Base-by-base conservation (phyloP, 192 early-diverging fungal genomes). In the Gonapodya prolifera region DNA sequence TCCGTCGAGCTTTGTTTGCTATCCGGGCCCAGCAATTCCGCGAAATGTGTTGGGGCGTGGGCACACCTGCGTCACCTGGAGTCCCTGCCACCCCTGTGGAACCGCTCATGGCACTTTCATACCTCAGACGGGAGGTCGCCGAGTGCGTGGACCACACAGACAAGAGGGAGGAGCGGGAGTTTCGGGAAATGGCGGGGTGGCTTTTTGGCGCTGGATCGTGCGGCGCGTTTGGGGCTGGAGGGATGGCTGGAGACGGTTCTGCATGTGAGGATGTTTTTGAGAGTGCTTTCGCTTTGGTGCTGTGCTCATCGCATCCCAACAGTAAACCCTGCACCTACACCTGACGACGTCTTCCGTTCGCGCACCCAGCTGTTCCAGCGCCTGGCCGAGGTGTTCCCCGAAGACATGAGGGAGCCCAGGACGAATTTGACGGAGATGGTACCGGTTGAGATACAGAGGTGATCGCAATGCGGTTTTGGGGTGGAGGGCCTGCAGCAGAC, bases 11-110 rank as follows among this genome's bases (percentile, higher is more conserved):
- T 23, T 84, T 88, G 31, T 98, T 93, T 80, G 81, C 90, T 1
- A 89, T 96, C 33, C 93, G 95, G 23, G 85, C 89, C 73, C 94
- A 94, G 70, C 84, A 89, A 70, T 95, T 94, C 36, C 85, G 90
- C 75, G 96, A 98, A 75, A 85, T 95, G 78, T 96, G 96, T 71
- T 76, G 73, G 30, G 70, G 75, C 31, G 81, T 79, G 75, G 81
- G 75, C 34, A 83, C 70, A 2, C 79, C 78, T 69, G 8, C 78
- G 30, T 17, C 45, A 28, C 17, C 45, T 17, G 45, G 30, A 30
- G 17, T 75, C 29, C 74, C 74, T 18, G 17, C 17, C 28, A 8
- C 76, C 13, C 28, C 69, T 18, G 34, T 75, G 28, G 34, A 31
- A 32, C 80, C 86, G n/a, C 75, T 83, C 1, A 77, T 76, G 33